A percentile compares a stretch with the other conserved stretches of the same genome.
These are phyloP conservation scores for Camellia japonica DNA, from an alignment of 148 eudicot genomes.

Conservation along the genomic window DNA sequence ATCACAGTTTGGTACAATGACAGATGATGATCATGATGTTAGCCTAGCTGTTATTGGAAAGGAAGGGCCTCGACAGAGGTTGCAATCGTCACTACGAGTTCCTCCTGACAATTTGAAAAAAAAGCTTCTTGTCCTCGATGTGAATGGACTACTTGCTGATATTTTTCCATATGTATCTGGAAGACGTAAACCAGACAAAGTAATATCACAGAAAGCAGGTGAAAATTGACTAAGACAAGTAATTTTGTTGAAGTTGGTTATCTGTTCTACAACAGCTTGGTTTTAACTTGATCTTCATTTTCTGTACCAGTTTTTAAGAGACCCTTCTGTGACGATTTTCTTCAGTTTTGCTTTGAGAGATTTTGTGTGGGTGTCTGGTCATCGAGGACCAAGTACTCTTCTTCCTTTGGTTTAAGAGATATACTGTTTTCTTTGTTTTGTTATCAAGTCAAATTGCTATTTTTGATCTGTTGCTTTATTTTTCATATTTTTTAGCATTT, in stretches of 20 bases:
- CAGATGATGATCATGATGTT: conserved; percentile 22
- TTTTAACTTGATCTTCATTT: conserved; percentile 19
- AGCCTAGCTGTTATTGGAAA: conserved; percentile 2
- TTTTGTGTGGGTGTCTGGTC: conserved; percentile 86
- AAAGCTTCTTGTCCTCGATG: conserved; percentile 83
- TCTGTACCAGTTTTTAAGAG: conserved; percentile 67
- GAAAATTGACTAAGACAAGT: background rate
- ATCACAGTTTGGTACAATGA: conserved; percentile 9
- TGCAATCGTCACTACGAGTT: conserved; percentile 5
- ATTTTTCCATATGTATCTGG: conserved; percentile 33
- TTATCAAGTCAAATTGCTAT: background rate
- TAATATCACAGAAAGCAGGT: conserved; percentile 63
- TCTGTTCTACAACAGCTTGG: background rate
- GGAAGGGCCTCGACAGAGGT: conserved; percentile 6
- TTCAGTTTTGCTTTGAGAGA: conserved; percentile 72
- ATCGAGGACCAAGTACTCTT: conserved; percentile 62
- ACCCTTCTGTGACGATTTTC: conserved; percentile 74
- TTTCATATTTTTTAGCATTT: background rate
- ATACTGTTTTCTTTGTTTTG: background rate
- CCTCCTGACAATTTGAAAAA: conserved; percentile 16
- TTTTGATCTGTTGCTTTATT: background rate
- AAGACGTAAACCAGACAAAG: conserved; percentile 31
- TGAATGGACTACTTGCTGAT: conserved; percentile 83
- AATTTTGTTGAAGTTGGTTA: background rate
- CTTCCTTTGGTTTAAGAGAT: conserved; percentile 8